These are phyloP conservation scores for Bipolaris bicolor DNA, from an alignment of 2,329 filamentous ascomycete genomes.

Conservation along the genomic window DNA sequence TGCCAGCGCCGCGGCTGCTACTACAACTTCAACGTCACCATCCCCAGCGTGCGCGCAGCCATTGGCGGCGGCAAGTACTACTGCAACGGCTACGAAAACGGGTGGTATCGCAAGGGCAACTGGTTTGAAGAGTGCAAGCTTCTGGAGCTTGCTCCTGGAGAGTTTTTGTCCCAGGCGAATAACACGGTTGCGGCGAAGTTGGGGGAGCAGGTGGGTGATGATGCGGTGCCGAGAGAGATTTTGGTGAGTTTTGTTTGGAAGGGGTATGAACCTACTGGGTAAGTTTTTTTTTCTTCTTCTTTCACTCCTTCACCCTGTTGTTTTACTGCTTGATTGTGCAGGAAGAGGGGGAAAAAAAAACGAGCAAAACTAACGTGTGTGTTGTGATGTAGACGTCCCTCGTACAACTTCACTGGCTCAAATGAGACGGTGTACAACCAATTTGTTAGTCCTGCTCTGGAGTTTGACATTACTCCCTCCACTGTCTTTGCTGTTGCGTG, in stretches of 20 bases:
- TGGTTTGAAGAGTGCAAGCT: conserved; percentile 15
- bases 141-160: conserved; percentile 5
- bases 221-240: neutral
- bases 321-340: neutral
- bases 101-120: conserved; percentile 18
- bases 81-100: conserved; percentile 26
- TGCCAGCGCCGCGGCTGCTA: conserved; percentile 27
- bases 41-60: conserved; percentile 17
- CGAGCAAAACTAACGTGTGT: conserved; percentile 5
- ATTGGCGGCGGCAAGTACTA: conserved; percentile 21
- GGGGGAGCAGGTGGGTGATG: neutral
- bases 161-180: conserved; percentile 13
- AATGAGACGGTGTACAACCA: neutral
- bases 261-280: neutral
- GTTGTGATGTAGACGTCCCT: no score
- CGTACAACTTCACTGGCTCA: conserved; percentile 28
- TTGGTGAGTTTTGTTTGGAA: neutral
- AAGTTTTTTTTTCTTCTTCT: neutral
- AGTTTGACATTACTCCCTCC: no score
- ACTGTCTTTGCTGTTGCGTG: no score
- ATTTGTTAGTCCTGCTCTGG: no score
- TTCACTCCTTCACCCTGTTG: accelerated
- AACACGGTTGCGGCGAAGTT: conserved; percentile 26
- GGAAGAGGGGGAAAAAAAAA: no score
- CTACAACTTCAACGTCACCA: conserved; percentile 33